Base-by-base conservation (phyloP, 2,329 filamentous ascomycete genomes). In the Fusarium tupiense region DNA sequence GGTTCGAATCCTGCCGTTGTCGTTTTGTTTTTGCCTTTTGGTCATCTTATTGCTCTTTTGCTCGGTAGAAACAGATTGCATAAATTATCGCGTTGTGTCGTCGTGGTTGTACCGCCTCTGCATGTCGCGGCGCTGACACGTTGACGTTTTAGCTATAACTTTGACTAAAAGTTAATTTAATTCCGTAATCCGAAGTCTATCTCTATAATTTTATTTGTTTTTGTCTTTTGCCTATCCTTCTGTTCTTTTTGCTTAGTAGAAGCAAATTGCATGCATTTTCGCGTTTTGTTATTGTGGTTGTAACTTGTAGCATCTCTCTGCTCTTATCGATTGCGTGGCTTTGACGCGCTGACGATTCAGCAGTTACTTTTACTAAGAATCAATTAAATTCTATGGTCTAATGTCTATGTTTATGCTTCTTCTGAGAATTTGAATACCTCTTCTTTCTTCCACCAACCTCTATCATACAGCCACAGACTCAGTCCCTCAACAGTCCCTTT, bases 1-100 rank as follows among this genome's bases (percentile, higher is more conserved):
- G 67, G 67, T 69, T 69, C 67, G 67, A 69, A 69, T 69, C 67
- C 67, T 69, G 67, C 67, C 65, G 67, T 69, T 69, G 67, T 69
- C 65, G 67, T 24, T 31, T n/a, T 9, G 17, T 33, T 64, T 69
- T 69, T 26, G 10, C 3, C 5, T 54, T 38, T 17, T 17, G 3
- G 2, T 3, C 5, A 29, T 29, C 4, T 14, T 41, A 0, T 13
- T 56, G 8, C 4, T 41, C 6, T 29, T 56, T 40, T 29, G 20
- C 10, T 26, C 4, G 1, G 0, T 5, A 13, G 20, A 11, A 29
- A 19, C 6, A 19, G 7, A 20, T 22, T 29, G 11, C 11, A 3
- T 6, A 1, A 13, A 19, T 41, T 41, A 14, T 13, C 35, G 35
- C 17, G 17, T 12, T 3, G 10, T n/a, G 14, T 19, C 1, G 6